phyloP scores from a whole-genome alignment of 75 land plant species.

The Chamaecyparis obtusa region DNA sequence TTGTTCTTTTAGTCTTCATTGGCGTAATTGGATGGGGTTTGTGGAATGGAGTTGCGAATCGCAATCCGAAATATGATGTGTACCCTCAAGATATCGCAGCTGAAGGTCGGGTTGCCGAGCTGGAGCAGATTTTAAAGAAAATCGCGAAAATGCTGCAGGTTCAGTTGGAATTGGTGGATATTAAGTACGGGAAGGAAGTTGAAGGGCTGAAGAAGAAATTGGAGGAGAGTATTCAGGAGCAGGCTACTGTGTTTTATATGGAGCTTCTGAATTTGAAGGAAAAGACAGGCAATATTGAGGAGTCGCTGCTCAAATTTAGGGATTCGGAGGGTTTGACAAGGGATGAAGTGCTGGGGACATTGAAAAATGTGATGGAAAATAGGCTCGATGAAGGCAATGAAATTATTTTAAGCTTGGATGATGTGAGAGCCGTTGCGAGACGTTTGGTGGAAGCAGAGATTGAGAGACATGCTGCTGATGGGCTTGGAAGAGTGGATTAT shows the following conservation, averaged over 20 bases:
- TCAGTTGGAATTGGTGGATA: conserved; percentile 80
- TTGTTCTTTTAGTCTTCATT: background rate
- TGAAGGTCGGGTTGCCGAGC: conserved; percentile 62
- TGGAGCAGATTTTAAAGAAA: conserved; percentile 63
- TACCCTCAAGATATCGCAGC: background rate
- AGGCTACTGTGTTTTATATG: conserved; percentile 25
- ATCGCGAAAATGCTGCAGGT: conserved; percentile 79
- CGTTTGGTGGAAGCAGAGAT: conserved; percentile 73
- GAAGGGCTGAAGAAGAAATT: conserved; percentile 58
- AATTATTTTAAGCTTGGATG: conserved; percentile 63
- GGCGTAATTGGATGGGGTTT: background rate
- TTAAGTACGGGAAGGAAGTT: conserved; percentile 56
- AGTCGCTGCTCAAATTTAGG: conserved; percentile 33
- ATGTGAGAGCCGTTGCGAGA: conserved; percentile 62
- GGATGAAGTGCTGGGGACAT: conserved; percentile 52
- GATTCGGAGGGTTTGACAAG: conserved; percentile 39
- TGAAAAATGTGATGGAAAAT: conserved; percentile 38
- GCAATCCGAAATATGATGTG: background rate
- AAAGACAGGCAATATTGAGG: conserved; percentile 35
- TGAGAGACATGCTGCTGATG: conserved; percentile 94
- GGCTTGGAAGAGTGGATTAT: conserved; percentile 89
- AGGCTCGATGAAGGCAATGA: conserved; percentile 24
- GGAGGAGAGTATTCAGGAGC: conserved; percentile 49
- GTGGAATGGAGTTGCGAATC: background rate
- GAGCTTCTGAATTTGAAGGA: conserved; percentile 47